Evolutionary conservation across 2,329 filamentous ascomycete genomes (phyloP), one percentile per base, ranked within the genome.

Genomic region (Plectosphaerella plurivora): DNA sequence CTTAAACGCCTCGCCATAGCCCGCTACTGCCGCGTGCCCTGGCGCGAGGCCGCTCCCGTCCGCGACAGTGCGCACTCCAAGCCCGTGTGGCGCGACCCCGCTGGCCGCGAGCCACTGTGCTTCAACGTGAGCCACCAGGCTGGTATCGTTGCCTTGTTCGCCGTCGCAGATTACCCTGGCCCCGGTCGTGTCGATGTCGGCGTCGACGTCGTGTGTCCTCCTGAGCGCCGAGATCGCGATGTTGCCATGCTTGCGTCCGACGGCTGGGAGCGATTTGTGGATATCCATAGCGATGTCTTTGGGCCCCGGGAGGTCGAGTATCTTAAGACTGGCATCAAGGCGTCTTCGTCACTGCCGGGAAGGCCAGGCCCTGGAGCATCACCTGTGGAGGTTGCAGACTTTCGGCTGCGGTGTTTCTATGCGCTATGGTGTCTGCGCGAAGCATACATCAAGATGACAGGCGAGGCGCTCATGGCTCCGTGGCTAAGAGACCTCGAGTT

Each of bases 81-180:
- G 65, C 81, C 81, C 44, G 65, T 80, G 49, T 83, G 73, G 64
- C 63, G 62, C 63, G 72, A 73, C 73, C 76, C 57, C 67, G 74
- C 65, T 71, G 79, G 60, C 58, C 70, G 53, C 52, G 70, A 75
- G 59, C 68, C 76, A 16, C 65, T 83, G n/a, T 60, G 72, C 56
- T 92, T 93, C 76, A 93, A 93, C 68, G 79, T 92, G 51, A 86
- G 82, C 45, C 89, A 93, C 67, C 89, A 93, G 72, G 86, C 85
- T 9, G 88, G 89, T 2, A 72, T 93, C 15, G 88, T 91, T 0
- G 81, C 81, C 2, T 72, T 92, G 28, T 76, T 87, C 12, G 86
- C 85, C 14, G 70, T 76, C 3, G 64, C 67, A 42, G 64, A 62
- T 18, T 67, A 69, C 60, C 59, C 54, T 5, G 42, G 42, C 6